Evolutionary conservation across 305 asterid genomes (phyloP), one percentile per base, ranked within the genome.

Genomic region (Fraxinus dipetala): DNA sequence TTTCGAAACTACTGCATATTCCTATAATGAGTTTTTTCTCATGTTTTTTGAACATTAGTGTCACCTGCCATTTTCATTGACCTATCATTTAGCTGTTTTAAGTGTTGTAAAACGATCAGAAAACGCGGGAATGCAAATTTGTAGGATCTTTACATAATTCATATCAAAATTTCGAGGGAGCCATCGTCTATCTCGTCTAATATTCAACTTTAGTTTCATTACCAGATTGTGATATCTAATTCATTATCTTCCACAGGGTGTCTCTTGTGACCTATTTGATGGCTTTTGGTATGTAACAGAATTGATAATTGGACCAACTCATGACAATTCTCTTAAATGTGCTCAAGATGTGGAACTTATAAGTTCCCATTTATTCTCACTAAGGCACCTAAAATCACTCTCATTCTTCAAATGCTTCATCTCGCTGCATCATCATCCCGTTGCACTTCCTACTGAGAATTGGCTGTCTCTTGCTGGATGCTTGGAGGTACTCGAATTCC

Each of bases 201-300:
- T 54, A n/a, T 54, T 11, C 67, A 56, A 56, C 26, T 56, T 18
- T 56, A 56, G 67, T 56, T 56, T 56, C 67, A 18, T 16, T n/a
- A 56, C 10, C 67, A 16, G 67, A 18, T 56, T 56, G 67, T n/a
- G 67, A 56, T 5, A 48, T 18, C 24, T n/a, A 56, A n/a, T 3
- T 30, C 24, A 34, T 36, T 31, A 1, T 79, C 72, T 20, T 77
- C 43, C 51, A 78, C 99, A 95, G 97, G 99, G 98, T 35, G 97
- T 94, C 65, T 89, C 97, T 16, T 95, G 98, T 89, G 99, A 95
- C 86, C 83, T 93, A 1, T 88, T 83, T 81, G 90, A 93, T 89
- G 98, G 94, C 10, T 90, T 91, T 77, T 95, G 99, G 99, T 90
- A 91, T 84, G 98, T 91, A 18, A 94, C 98, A 2, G 93, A 89